A percentile compares a stretch with the other conserved stretches of the same genome.
Evolutionary conservation across 164 flowering plant genomes (phyloP).

Genomic region (Magnolia officinalis): DNA sequence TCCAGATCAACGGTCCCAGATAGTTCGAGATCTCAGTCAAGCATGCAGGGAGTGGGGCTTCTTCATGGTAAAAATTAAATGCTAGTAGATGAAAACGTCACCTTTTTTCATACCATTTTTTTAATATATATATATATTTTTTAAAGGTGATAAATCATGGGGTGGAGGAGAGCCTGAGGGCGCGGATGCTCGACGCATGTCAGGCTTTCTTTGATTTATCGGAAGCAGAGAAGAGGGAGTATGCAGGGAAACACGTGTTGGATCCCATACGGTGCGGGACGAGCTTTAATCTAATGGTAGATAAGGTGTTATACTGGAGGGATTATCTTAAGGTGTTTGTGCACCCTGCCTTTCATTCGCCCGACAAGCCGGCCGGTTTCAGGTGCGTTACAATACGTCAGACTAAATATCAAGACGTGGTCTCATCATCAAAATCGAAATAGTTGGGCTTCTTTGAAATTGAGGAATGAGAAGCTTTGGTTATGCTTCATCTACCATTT

Average conservation of each 20-base stretch:
- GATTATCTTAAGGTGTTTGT: slow-evolving; percentile 58
- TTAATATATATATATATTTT: neutral
- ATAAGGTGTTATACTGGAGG: slow-evolving; percentile 57
- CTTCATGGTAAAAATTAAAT: slow-evolving; percentile 46
- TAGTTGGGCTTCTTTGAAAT: neutral
- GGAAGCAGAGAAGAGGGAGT: slow-evolving; percentile 52
- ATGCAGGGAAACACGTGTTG: slow-evolving; percentile 31
- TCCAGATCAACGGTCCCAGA: slow-evolving; percentile 41
- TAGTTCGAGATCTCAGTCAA: slow-evolving; percentile 36
- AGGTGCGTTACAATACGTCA: slow-evolving; percentile 28
- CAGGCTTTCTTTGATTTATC: slow-evolving; percentile 41
- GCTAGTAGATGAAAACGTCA: neutral
- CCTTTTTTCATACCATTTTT: neutral
- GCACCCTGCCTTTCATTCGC: slow-evolving; percentile 57
- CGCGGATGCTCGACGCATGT: slow-evolving; percentile 30
- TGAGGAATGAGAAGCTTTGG: neutral
- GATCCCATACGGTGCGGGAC: slow-evolving; percentile 60
- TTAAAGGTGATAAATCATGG: slow-evolving; percentile 48
- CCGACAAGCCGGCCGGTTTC: slow-evolving; percentile 40
- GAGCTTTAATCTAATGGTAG: slow-evolving; percentile 46
- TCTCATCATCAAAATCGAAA: neutral
- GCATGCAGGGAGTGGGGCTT: slow-evolving; percentile 80
- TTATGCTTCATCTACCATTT: neutral
- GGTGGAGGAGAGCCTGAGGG: slow-evolving; percentile 43
- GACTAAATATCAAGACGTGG: neutral